Evolutionary conservation across 306 rosid genomes (phyloP).

Genomic region (Arachis stenosperma): DNA sequence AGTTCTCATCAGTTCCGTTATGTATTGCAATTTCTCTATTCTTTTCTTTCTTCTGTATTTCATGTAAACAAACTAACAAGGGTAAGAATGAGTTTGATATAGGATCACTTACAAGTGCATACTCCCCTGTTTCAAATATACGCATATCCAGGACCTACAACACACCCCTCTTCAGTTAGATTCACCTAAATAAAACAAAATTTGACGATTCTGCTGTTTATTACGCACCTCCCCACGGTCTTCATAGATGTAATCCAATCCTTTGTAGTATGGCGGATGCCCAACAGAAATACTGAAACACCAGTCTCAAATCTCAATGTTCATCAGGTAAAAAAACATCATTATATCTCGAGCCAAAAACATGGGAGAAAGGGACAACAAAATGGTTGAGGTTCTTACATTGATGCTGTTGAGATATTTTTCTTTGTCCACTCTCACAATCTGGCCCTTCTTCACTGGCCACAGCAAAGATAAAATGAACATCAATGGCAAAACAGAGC

Average conservation of each 20-base stretch:
- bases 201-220: constrained; percentile 27
- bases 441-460: constrained; percentile 99
- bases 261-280: constrained; percentile 94
- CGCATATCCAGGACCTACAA: constrained; percentile 84
- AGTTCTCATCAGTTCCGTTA: background rate
- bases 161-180: constrained; percentile 3
- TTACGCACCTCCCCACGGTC: constrained; percentile 92
- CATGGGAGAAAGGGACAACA: background rate
- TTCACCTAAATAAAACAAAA: constrained; percentile 1
- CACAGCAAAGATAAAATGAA: constrained; percentile 16
- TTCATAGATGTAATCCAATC: constrained; percentile 92
- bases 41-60: background rate
- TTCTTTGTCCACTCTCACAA: constrained; percentile 93
- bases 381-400: constrained; percentile 43
- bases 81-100: background rate
- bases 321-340: too few species aligned
- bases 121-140: constrained; percentile 85
- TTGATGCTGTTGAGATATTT: constrained; percentile 88
- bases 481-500: background rate
- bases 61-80: background rate
- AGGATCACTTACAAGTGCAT: constrained; percentile 76
- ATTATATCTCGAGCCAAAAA: background rate
- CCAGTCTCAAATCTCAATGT: background rate
- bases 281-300: constrained; percentile 91
- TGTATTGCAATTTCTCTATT: background rate